Percentiles rank a stretch among this genome's conserved stretches.
phyloP scores from a whole-genome alignment of 2,329 filamentous ascomycete species.

The Monosporascus sp. region DNA sequence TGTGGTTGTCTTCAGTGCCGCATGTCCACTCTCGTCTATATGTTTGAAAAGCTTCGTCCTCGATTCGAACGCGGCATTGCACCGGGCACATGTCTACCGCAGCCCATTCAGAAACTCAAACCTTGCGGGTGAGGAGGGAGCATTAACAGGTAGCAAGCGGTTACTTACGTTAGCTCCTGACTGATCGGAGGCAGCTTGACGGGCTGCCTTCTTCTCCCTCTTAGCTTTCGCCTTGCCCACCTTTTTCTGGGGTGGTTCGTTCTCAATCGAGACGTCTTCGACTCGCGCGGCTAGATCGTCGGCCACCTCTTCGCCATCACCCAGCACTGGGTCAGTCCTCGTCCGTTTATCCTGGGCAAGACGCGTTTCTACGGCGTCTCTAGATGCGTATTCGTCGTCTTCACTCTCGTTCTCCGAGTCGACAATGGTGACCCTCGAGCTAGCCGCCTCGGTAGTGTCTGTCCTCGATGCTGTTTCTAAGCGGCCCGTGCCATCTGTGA shows the following conservation, averaged over 20 bases:
- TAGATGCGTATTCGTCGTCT: constrained; percentile 43
- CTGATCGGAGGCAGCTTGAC: constrained; percentile 30
- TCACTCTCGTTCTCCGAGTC: constrained; percentile 15
- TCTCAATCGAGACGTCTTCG: constrained; percentile 23
- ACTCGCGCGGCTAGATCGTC: constrained; percentile 10
- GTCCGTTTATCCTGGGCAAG: constrained; percentile 21
- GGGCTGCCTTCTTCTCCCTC: constrained; percentile 43
- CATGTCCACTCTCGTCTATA: constrained; percentile 61
- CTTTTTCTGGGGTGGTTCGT: constrained; percentile 30
- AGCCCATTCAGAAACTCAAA: constrained; percentile 2
- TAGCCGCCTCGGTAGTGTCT: constrained; percentile 4
- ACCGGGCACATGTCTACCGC: constrained; percentile 40
- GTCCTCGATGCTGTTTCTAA: constrained; percentile 3
- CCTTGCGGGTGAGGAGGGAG: neutral
- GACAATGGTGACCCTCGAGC: constrained; percentile 2
- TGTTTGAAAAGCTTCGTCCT: constrained; percentile 71
- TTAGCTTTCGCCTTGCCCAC: constrained; percentile 48
- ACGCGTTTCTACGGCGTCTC: constrained; percentile 37
- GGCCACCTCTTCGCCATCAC: constrained; percentile 1
- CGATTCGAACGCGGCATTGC: constrained; percentile 47
- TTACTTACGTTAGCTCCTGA: constrained; percentile 31
- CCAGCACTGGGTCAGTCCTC: constrained; percentile 6
- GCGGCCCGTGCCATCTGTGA: constrained; percentile 1
- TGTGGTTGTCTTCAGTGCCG: constrained; percentile 37
- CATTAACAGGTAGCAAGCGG: neutral